phyloP scores from a whole-genome alignment of 768 basidiomycete genomes.

The Pilatotrama ljubarskyi region DNA sequence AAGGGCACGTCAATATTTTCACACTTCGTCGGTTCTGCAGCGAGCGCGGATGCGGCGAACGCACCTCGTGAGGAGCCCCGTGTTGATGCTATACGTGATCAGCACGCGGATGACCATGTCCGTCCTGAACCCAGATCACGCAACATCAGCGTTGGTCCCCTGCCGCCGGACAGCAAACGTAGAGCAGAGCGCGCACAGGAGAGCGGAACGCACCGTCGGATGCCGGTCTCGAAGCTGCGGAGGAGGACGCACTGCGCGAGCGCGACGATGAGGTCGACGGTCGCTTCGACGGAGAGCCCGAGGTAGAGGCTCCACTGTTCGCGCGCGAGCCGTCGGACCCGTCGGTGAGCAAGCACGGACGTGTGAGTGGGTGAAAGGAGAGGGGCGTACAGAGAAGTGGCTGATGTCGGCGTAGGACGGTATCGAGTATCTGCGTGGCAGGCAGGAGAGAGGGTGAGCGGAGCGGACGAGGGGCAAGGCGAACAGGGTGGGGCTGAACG shows the following conservation, averaged over 20 bases:
- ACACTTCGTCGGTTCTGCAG: too few species aligned
- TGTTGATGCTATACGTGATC: conserved; percentile 22
- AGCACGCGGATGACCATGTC: conserved; percentile 15
- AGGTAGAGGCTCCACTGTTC: conserved; percentile 22
- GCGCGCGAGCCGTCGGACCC: background rate
- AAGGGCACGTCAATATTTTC: background rate
- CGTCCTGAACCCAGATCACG: background rate
- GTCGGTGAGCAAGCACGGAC: background rate
- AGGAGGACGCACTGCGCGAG: conserved; percentile 17
- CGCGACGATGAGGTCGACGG: conserved; percentile 14
- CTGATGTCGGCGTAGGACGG: conserved; percentile 2
- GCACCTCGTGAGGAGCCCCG: conserved; percentile 21
- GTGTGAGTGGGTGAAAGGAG: background rate
- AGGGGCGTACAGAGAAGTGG: conserved; percentile 9
- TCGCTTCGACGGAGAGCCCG: conserved; percentile 16
- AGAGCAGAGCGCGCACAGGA: background rate
- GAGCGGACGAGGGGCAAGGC: background rate
- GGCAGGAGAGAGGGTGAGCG: too few species aligned
- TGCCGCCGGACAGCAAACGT: background rate
- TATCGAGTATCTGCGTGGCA: conserved; percentile 1
- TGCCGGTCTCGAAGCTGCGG: conserved; percentile 15
- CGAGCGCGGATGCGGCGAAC: background rate
- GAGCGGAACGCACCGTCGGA: conserved; percentile 9
- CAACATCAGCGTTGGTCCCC: background rate
- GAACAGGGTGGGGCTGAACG: background rate